phyloP scores from a whole-genome alignment of 768 basidiomycete species.

The Serendipita sp. region DNA sequence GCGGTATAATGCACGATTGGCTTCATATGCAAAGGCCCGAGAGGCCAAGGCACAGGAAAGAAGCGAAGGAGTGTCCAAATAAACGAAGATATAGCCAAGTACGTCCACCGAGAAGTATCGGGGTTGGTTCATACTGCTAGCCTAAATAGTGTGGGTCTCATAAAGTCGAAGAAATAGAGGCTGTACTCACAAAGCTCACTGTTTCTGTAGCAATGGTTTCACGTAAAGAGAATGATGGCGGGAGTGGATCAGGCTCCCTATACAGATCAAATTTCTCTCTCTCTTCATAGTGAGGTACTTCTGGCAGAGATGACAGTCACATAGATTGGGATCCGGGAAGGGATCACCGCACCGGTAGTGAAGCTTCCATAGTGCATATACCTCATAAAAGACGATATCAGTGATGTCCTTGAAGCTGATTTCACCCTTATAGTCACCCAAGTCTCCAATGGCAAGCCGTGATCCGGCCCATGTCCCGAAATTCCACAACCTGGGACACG shows the following conservation, averaged over 20 bases:
- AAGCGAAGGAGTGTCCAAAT: not conserved
- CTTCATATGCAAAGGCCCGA: not conserved
- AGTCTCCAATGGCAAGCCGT: not conserved
- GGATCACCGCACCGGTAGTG: not conserved
- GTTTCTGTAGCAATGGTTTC: no score
- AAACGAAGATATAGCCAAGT: not conserved
- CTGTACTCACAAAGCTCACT: no score
- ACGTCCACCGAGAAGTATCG: not conserved
- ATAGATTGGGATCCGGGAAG: no score
- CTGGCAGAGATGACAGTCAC: not conserved
- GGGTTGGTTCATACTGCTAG: not conserved
- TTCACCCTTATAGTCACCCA: not conserved
- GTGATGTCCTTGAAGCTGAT: not conserved
- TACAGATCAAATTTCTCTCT: not conserved
- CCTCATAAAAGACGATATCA: not conserved
- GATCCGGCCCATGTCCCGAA: not conserved
- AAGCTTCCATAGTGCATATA: not conserved
- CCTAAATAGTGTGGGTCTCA: not conserved
- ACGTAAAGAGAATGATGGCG: no score
- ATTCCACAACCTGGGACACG: not conserved
- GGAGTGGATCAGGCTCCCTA: not conserved
- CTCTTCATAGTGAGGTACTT: not conserved
- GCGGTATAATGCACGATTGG: not conserved
- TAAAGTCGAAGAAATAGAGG: not conserved
- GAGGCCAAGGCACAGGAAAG: not conserved